A percentile compares a stretch with the other conserved stretches of the same genome.
Evolutionary conservation across 2,329 filamentous ascomycete species (phyloP).

Genomic region (Botryotinia convoluta): DNA sequence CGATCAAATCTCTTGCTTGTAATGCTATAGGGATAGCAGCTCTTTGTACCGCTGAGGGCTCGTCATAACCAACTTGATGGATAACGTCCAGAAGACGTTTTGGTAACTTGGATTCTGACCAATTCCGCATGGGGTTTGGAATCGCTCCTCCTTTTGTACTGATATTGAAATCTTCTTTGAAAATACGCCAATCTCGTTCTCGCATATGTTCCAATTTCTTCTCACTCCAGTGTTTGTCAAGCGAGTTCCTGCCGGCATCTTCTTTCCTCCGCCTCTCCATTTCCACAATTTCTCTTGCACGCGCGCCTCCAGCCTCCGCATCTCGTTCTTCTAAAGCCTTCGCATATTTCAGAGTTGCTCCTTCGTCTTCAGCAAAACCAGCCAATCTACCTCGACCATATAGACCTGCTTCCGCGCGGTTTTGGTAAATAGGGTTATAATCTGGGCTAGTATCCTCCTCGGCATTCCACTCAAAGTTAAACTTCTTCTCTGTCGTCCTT

Average conservation of each 20-base stretch:
- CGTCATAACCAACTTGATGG: conserved; percentile 80
- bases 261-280: conserved; percentile 78
- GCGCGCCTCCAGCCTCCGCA: conserved; percentile 68
- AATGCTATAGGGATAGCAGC: conserved; percentile 94
- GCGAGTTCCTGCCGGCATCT: conserved; percentile 66
- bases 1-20: conserved; percentile 92
- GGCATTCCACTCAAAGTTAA: conserved; percentile 97
- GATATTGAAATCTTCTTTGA: conserved; percentile 99
- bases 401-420: conserved; percentile 64
- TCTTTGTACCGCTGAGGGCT: conserved; percentile 88
- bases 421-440: conserved; percentile 77
- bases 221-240: conserved; percentile 94
- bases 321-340: conserved; percentile 73
- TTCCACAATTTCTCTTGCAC: conserved; percentile 78
- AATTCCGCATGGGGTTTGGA: conserved; percentile 94
- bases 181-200: conserved; percentile 97
- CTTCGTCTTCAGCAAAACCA: conserved; percentile 61
- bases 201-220: conserved; percentile 93
- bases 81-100: conserved; percentile 77
- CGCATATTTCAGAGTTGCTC: conserved; percentile 56
- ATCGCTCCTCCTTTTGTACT: conserved; percentile 87
- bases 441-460: conserved; percentile 88
- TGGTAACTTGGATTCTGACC: conserved; percentile 82
- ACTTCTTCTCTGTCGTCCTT: conserved; percentile 91
- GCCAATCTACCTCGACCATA: conserved; percentile 66